phyloP scores from a whole-genome alignment of 768 basidiomycete genomes.

The Coprinopsis sp. region DNA sequence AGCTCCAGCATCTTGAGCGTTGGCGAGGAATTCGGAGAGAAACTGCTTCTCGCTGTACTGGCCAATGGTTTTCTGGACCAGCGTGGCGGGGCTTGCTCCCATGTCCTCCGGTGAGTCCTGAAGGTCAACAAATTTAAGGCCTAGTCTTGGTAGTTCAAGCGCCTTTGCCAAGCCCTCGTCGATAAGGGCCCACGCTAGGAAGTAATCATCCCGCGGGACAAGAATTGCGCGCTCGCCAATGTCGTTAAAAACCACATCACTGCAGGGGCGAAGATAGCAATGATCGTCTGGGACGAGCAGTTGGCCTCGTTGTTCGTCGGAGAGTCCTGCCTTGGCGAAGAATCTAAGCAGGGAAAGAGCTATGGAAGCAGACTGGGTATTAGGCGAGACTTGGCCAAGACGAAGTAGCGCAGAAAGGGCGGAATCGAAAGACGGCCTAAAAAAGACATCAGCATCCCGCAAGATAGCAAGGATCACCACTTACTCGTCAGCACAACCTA shows the following conservation, averaged over 20 bases:
- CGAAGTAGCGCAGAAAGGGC: constrained; percentile 23
- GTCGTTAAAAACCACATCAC: constrained; percentile 36
- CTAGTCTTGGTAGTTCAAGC: constrained; percentile 30
- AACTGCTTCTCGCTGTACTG: constrained; percentile 41
- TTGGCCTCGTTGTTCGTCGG: constrained; percentile 17
- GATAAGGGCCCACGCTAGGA: constrained; percentile 29
- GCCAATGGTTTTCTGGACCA: constrained; percentile 37
- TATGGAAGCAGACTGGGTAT: constrained; percentile 15
- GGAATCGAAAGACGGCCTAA: constrained; percentile 27
- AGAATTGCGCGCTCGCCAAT: constrained; percentile 28
- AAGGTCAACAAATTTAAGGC: constrained; percentile 27
- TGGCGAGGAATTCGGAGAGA: constrained; percentile 48
- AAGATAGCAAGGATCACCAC: constrained; percentile 2
- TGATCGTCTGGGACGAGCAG: constrained; percentile 33
- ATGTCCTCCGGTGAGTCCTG: constrained; percentile 32
- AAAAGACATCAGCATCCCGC: background rate
- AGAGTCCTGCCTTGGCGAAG: constrained; percentile 19
- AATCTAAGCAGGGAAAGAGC: constrained; percentile 27
- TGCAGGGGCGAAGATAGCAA: constrained; percentile 22
- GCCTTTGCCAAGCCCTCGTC: constrained; percentile 25
- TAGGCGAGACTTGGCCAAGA: constrained; percentile 11
- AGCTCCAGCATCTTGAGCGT: constrained; percentile 47
- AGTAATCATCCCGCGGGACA: constrained; percentile 13
- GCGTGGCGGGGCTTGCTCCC: constrained; percentile 37
- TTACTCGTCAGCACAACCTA: constrained; percentile 39